Base-by-base conservation (phyloP, 1,284 basidiomycete species). In the Tranzscheliella williamsii region DNA sequence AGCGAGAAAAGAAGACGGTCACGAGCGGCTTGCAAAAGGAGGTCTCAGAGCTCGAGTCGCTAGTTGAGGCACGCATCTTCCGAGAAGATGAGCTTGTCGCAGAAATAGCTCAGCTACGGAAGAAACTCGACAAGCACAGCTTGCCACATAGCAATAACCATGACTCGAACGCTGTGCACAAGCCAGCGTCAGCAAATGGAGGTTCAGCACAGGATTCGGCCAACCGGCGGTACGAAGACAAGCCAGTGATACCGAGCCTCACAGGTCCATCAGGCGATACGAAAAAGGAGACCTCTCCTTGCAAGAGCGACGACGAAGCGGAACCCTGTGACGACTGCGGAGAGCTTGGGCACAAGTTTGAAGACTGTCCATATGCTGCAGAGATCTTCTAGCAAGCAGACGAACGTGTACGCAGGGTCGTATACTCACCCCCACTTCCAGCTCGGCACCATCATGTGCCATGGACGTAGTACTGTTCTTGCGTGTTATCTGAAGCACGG, bases 61-160 rank as follows among this genome's bases (percentile, higher is more conserved):
- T 73, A 2, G 66, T 73, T 17, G 70, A 73, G 55, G 61, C 70
- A 30, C 68, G 66, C 21, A 68, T 70, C 39, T 70, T 70, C 57
- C 56, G 61, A 15, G 68, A 70, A 39, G 67, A 72, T 24, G 67
- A 70, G 44, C 51, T 68, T 30, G 46, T 70, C 46, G 57, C 58
- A 1, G 67, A 70, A 31, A 46, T 70, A 22, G 67, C 68, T 26
- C 56, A 51, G 1, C 56, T 70, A 5, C 46, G 43, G 39, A 35
- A 42, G 13, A 60, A 47, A 38, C 32, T 61, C 29, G 49, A 50
- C 24, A 35, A 53, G 26, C 54, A 48, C 32, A 43, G 42, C 16
- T 34, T 44, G 5, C 15, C 26, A n/a, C n/a, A n/a, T n/a, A 9
- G 9, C 17, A 20, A 9, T 16, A 15, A 16, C 13, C 9, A 11